Evolutionary conservation across 1,139 yeast species (phyloP).

Genomic region (Geotrichum siamense): DNA sequence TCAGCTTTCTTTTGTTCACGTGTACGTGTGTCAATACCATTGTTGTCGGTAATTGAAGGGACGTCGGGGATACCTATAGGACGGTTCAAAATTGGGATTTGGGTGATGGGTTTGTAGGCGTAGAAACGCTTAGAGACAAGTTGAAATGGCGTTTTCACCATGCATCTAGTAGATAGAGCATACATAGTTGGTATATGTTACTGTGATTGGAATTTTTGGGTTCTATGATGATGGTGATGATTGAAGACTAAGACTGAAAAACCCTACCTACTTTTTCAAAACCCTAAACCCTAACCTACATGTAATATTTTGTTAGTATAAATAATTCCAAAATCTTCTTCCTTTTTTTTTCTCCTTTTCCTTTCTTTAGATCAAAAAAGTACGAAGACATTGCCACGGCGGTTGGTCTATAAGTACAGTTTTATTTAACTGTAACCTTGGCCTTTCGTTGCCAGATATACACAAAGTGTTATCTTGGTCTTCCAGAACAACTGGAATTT

Average conservation of each 20-base stretch:
- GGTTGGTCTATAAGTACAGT: constrained; percentile 22
- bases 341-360: constrained; percentile 14
- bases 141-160: neutral
- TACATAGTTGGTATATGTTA: no score
- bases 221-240: no score
- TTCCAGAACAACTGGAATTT: constrained; percentile 37
- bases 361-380: constrained; percentile 36
- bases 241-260: no score
- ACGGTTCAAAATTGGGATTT: constrained; percentile 35
- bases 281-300: neutral
- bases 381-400: constrained; percentile 36
- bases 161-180: neutral
- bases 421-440: constrained; percentile 12
- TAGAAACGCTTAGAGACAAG: constrained; percentile 7
- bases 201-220: no score
- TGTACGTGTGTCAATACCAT: constrained; percentile 35
- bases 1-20: constrained; percentile 39
- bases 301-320: neutral
- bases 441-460: constrained; percentile 36
- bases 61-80: constrained; percentile 42
- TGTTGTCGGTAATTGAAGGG: constrained; percentile 37
- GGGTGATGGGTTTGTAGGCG: constrained; percentile 18
- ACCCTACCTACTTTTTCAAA: constrained; percentile 6
- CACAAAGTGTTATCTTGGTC: constrained; percentile 25
- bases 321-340: constrained; percentile 14